Conservation (phyloP, 805 yeast species). For the Kurtzmaniella fragi region DNA sequence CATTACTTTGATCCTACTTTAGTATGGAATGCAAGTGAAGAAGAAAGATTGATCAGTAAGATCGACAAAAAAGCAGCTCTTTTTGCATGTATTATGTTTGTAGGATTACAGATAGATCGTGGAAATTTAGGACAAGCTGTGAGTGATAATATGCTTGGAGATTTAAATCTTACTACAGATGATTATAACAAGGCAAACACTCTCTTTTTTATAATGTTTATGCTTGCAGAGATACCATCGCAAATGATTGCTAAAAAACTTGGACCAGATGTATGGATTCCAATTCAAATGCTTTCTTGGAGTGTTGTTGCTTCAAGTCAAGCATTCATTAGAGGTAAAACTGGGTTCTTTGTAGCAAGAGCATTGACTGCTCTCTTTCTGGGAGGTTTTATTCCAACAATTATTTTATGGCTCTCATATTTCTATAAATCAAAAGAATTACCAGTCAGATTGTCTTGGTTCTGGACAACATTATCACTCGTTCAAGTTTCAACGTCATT, state of each 20-base stretch:
- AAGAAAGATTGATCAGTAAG: constrained; percentile 14
- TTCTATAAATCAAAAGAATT: constrained; percentile 29
- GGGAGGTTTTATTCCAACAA: constrained; percentile 31
- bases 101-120: constrained; percentile 19
- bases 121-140: constrained; percentile 19
- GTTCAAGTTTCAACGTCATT: constrained; percentile 17
- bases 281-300: constrained; percentile 28
- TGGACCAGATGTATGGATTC: constrained; percentile 62
- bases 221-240: constrained; percentile 49
- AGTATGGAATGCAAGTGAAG: constrained; percentile 30
- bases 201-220: constrained; percentile 35
- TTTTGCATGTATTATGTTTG: constrained; percentile 17
- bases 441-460: constrained; percentile 15
- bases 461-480: constrained; percentile 23
- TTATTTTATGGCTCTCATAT: constrained; percentile 29
- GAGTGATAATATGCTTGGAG: constrained; percentile 21
- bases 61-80: constrained; percentile 17
- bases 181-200: constrained; percentile 40
- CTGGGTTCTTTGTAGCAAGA: constrained; percentile 23
- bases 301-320: constrained; percentile 21
- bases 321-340: constrained; percentile 17
- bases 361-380: constrained; percentile 27
- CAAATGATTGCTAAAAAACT: constrained; percentile 55
- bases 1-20: constrained; percentile 29
- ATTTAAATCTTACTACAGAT: constrained; percentile 27